Evolutionary conservation across 1,284 basidiomycete genomes (phyloP).

Genomic region (Ustilago sp.): DNA sequence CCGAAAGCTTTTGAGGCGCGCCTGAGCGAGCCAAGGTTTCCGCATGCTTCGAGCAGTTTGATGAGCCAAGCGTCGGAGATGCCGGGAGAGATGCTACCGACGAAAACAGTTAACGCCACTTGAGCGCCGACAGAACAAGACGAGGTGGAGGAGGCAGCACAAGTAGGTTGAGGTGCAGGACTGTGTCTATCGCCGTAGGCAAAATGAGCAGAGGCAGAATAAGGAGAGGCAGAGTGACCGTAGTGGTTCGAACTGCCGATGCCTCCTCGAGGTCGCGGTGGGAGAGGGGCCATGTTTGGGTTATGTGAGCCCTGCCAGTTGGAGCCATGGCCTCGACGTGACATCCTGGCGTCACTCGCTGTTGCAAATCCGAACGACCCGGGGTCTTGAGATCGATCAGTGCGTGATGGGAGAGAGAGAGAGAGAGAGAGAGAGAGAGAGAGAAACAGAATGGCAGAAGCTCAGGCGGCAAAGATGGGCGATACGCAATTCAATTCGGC

Average conservation of each 20-base stretch:
- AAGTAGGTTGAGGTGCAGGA: conserved; percentile 14
- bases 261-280: conserved; percentile 48
- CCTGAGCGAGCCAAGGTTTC: conserved; percentile 86
- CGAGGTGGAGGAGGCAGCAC: conserved; percentile 1
- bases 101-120: conserved; percentile 78
- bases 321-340: conserved; percentile 32
- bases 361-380: background rate
- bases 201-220: conserved; percentile 8
- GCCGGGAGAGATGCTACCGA: conserved; percentile 94
- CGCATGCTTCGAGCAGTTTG: conserved; percentile 85
- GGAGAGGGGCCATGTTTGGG: conserved; percentile 61
- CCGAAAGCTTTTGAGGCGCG: conserved; percentile 93
- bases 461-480: background rate
- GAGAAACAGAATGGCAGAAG: background rate
- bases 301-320: conserved; percentile 58
- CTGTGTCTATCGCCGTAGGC: conserved; percentile 12
- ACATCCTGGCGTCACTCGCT: conserved; percentile 24
- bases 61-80: conserved; percentile 83
- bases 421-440: background rate
- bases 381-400: background rate
- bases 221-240: conserved; percentile 30
- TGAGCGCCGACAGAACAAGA: conserved; percentile 24
- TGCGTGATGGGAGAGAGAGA: background rate
- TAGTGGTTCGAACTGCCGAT: conserved; percentile 45
- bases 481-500: background rate